Conservation (phyloP, 108 stramenopile species). For the Nannochloropsis gaditana region DNA sequence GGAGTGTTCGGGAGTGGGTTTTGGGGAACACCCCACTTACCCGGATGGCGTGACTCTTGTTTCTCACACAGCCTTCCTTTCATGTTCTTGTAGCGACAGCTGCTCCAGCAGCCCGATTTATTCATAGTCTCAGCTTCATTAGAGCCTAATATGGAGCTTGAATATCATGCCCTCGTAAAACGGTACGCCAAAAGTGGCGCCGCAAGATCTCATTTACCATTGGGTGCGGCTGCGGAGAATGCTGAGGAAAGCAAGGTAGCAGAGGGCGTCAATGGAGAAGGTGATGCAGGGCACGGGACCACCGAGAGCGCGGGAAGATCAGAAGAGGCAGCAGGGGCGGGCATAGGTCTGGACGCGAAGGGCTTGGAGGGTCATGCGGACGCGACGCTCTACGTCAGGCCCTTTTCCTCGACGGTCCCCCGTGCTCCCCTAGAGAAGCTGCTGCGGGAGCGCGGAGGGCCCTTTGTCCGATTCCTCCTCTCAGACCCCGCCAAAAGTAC, state of each 20-base stretch:
- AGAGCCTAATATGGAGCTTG: background rate
- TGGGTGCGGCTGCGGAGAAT: background rate
- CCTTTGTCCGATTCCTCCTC: background rate
- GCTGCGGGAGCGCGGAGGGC: background rate
- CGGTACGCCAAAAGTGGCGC: background rate
- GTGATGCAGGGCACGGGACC: background rate
- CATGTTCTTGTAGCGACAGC: background rate
- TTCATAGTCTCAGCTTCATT: background rate
- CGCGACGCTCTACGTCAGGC: background rate
- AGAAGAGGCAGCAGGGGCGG: background rate
- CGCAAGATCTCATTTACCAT: background rate
- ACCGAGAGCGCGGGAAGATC: background rate
- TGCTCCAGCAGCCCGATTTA: background rate
- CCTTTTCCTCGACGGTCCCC: background rate
- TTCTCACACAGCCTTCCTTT: no score
- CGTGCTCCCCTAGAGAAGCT: background rate
- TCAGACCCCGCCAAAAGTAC: slow-evolving; percentile 17
- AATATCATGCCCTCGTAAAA: background rate
- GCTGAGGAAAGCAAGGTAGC: background rate
- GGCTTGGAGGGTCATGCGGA: background rate
- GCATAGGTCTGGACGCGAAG: background rate
- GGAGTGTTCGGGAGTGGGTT: no score
- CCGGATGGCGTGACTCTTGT: no score
- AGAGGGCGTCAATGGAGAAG: background rate
- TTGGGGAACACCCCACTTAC: no score